These are phyloP conservation scores for Cordyceps cateniannulata DNA, from an alignment of 2,329 filamentous ascomycete species.

Conservation along the genomic window DNA sequence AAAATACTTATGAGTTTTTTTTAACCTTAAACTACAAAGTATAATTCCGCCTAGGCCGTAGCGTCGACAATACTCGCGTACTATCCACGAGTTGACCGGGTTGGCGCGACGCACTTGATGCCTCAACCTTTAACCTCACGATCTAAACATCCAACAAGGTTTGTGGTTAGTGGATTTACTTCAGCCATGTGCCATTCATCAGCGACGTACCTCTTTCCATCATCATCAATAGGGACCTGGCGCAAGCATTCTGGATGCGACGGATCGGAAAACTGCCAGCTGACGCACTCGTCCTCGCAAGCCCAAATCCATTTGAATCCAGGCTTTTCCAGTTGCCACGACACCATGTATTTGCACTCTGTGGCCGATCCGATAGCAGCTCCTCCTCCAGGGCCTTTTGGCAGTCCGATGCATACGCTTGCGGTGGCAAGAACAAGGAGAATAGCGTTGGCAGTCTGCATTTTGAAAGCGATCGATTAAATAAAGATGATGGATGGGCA, in stretches of 20 bases:
- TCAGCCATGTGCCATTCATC: slow-evolving; percentile 20
- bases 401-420: neutral
- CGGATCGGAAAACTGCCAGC: neutral
- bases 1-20: no score
- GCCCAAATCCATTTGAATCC: neutral
- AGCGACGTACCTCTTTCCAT: neutral
- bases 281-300: neutral
- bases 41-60: no score
- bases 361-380: neutral
- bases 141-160: no score
- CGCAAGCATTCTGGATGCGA: neutral
- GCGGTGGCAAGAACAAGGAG: neutral
- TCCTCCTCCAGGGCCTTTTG: neutral
- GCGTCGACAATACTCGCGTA: no score
- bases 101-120: no score
- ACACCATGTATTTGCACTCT: neutral
- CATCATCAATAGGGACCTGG: neutral
- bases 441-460: neutral
- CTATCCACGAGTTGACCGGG: no score
- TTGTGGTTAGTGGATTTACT: no score
- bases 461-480: neutral
- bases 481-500: neutral
- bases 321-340: neutral
- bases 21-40: no score
- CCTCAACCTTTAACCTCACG: no score